These are phyloP conservation scores for Bruguiera gymnorhiza DNA, from an alignment of 345 rosid genomes.

Conservation along the genomic window DNA sequence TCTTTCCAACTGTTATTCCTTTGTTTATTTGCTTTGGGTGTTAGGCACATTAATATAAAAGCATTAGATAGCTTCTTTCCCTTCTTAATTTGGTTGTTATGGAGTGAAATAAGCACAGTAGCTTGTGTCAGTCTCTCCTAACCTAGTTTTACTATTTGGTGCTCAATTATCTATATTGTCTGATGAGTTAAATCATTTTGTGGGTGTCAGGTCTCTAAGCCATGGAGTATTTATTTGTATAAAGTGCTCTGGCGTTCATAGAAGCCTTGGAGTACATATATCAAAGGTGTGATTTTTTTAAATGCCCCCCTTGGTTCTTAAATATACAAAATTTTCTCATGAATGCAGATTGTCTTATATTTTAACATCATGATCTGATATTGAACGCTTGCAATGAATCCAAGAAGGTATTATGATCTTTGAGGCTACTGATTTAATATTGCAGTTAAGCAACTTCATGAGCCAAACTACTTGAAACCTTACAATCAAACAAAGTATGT, in stretches of 20 bases:
- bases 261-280: conserved; percentile 98
- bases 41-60: not conserved
- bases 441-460: too few species aligned
- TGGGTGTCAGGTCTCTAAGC: conserved; percentile 62
- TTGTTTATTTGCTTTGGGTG: not conserved
- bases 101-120: not conserved
- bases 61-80: not conserved
- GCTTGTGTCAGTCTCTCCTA: not conserved
- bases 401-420: too few species aligned
- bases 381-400: too few species aligned
- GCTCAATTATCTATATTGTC: conserved; percentile 8
- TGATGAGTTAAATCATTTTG: conserved; percentile 22
- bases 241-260: conserved; percentile 95
- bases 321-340: too few species aligned
- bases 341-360: too few species aligned
- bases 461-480: too few species aligned
- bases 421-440: too few species aligned
- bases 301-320: not conserved
- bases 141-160: not conserved
- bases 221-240: conserved; percentile 89
- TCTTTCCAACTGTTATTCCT: not conserved
- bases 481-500: too few species aligned
- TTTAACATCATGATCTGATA: too few species aligned
- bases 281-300: conserved; percentile 58
- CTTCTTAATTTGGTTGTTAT: not conserved